Evolutionary conservation across 2,329 filamentous ascomycete species (phyloP), one percentile per base, ranked within the genome.

Genomic region (Paraphaeosphaeria sporulosa): DNA sequence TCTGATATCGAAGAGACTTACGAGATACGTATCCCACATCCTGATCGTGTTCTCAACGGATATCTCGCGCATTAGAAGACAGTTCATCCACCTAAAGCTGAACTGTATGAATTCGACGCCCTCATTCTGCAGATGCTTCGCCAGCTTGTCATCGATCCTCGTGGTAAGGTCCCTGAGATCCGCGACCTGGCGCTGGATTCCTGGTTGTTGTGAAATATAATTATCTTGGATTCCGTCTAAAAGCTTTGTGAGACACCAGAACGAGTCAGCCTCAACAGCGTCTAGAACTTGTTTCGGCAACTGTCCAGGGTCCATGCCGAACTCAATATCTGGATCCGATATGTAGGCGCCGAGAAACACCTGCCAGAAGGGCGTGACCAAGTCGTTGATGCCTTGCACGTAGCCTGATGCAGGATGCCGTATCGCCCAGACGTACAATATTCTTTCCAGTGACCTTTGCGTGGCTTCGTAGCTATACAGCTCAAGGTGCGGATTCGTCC

Each of bases 41-140:
- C 95, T 86, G 65, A 99, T 96, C 0, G 93, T 97, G 76, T 97
- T 98, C 77, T 90, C 92, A 59, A 99, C 94, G 75, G 91, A 97
- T 66, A 99, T 91, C 80, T 99, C 95, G 64, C 95, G 87, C 95
- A 99, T 99, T 66, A 99, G 84, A 55, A 99, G 86, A 78, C 95
- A 99, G 73, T 99, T 99, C 95, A 99, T 99, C 95, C 95, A 99
- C 58, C 95, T 87, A 77, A 99, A 99, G 79, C 93, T 97, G 80
- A 99, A 99, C 75, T 99, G 95, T 72, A 99, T 99, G 74, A 99
- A 99, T 76, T 99, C 95, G 30, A 99, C 93, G 34, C 93, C 90
- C 78, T 98, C 93, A 25, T 86, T 86, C 75, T 97, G 93, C 43
- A 99, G 84, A 75, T 99, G 95, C 69, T 91, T 95, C 3, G 94